Base-by-base conservation (phyloP, 164 flowering plant genomes). In the Hamamelis virginiana region DNA sequence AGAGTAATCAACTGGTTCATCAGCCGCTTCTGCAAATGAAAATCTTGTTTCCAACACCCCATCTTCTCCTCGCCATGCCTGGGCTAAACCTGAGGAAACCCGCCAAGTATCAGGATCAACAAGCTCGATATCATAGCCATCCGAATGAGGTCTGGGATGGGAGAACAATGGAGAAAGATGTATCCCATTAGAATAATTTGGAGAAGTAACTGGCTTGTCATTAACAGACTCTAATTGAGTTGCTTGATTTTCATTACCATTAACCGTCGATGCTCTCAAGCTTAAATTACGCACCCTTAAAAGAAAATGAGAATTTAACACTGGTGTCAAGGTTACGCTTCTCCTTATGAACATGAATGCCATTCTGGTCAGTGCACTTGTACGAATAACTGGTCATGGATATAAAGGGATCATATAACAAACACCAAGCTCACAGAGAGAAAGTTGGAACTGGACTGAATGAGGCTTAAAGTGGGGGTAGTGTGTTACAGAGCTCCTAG, bases 61-160 rank as follows among this genome's bases (percentile, higher is more conserved):
- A 12, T 73, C 59, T 13, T 28, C 58, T 64, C 63, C 81, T 59
- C 65, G 78, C 87, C 89, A 87, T 9, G 79, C 83, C 59, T 79
- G 80, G 5, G 87, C 76, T 62, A 91, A 77, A 55, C 90, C 79
- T 0, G 91, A 80, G 0, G 95, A 90, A 52, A 91, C 82, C 44
- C 60, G 73, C 98, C 98, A 91, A 58, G 83, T 48, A 53, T 87
- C 93, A 33, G 75, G 46, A 67, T 90, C 96, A 3, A 91, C 87
- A 64, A 90, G 72, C 75, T 91, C 86, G 28, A 94, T 75, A 51
- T 77, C 72, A 68, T 69, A 83, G 28, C 78, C 80, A 58, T 59
- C 64, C 0, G 63, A 19, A 56, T 47, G 68, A 51, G 73, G 65
- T 50, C 44, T 48, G 5, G n/a, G 53, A 43, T 67, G 45, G 21